A percentile compares a stretch with the other conserved stretches of the same genome.
Conservation (phyloP, 192 early-diverging fungal species). For the Umbelopsis sp. region DNA sequence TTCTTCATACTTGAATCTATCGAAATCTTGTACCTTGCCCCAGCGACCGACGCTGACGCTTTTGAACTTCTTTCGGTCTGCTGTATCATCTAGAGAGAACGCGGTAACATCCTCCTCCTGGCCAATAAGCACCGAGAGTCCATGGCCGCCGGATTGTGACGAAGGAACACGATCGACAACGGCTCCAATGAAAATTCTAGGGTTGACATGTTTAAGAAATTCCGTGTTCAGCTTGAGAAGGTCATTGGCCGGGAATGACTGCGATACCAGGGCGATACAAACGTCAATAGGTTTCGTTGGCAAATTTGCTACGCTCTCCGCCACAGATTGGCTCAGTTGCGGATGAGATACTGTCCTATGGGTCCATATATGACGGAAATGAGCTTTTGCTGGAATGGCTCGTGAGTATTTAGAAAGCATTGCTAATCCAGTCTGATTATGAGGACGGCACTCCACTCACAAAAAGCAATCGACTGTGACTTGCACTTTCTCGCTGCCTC, state of each 20-base stretch:
- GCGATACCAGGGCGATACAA: constrained; percentile 29
- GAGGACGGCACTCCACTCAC: too few species aligned
- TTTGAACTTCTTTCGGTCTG: constrained; percentile 23
- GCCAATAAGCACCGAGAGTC: constrained; percentile 29
- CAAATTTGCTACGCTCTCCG: neutral
- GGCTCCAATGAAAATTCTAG: constrained; percentile 19
- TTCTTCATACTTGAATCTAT: constrained; percentile 21
- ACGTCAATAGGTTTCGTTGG: constrained; percentile 7
- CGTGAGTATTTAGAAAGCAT: neutral
- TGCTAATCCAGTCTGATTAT: neutral
- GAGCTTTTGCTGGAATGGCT: neutral
- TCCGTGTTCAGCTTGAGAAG: neutral
- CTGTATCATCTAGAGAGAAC: constrained; percentile 26
- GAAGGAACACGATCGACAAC: constrained; percentile 36
- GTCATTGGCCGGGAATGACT: constrained; percentile 26
- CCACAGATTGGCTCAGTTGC: neutral
- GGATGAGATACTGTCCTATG: neutral
- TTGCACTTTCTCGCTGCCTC: too few species aligned
- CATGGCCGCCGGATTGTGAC: constrained; percentile 20
- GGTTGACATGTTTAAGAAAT: constrained; percentile 9
- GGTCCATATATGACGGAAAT: neutral
- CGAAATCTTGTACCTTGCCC: constrained; percentile 32
- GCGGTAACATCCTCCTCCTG: constrained; percentile 22
- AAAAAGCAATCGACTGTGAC: too few species aligned
- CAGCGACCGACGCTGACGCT: constrained; percentile 39